Conservation (phyloP, 495 filamentous ascomycete genomes). For the Glonium stellatum region DNA sequence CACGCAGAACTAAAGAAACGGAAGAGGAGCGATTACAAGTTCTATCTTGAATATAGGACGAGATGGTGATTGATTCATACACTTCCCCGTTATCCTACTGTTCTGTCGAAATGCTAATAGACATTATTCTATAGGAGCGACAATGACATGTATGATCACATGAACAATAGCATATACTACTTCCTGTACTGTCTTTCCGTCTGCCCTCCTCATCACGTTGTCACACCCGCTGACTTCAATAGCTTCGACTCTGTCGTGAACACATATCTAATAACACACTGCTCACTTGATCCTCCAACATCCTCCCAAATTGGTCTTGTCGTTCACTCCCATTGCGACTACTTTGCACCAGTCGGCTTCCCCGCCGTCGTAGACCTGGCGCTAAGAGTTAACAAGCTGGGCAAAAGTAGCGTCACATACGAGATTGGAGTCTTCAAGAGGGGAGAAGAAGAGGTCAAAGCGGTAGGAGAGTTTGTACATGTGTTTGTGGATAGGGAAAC, state of each 20-base stretch:
- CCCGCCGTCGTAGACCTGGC: conserved; percentile 76
- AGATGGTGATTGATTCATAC: conserved; percentile 82
- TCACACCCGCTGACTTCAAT: neutral
- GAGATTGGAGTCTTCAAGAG: conserved; percentile 82
- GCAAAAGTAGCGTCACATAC: conserved; percentile 84
- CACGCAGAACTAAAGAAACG: conserved; percentile 53
- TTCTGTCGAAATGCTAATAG: conserved; percentile 5
- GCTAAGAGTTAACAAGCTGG: conserved; percentile 73
- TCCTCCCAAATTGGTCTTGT: conserved; percentile 72
- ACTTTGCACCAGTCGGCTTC: conserved; percentile 76
- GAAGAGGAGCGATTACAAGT: conserved; percentile 66
- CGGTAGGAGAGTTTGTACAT: conserved; percentile 81
- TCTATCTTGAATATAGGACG: conserved; percentile 75
- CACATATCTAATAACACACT: conserved; percentile 75
- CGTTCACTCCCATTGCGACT: conserved; percentile 75
- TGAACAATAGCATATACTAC: conserved; percentile 80
- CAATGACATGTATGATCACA: conserved; percentile 90
- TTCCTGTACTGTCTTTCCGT: conserved; percentile 48
- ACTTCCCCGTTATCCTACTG: neutral
- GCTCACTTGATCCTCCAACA: conserved; percentile 62
- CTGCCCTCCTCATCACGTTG: neutral
- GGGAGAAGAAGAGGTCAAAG: conserved; percentile 66
- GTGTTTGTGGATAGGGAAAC: conserved; percentile 77
- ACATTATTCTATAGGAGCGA: conserved; percentile 55
- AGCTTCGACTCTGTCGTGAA: conserved; percentile 83